Evolutionary conservation across 331 rosid genomes (phyloP).

Genomic region (Saraca asoca): DNA sequence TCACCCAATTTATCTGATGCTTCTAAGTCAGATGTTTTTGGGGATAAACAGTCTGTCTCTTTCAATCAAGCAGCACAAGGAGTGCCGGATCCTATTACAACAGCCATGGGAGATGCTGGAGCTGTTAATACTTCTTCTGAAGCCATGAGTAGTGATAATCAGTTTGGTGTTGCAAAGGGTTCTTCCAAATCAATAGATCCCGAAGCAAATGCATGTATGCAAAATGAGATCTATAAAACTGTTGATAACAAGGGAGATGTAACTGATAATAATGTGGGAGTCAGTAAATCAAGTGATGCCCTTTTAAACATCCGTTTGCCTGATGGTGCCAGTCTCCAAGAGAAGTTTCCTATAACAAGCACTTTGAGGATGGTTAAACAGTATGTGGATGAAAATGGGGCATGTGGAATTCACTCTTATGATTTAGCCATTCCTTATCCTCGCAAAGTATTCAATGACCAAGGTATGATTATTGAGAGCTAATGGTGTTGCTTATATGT

Average conservation of each 20-base stretch:
- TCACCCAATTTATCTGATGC: conserved; percentile 26
- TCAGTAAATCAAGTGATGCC: conserved; percentile 37
- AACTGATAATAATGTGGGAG: not conserved
- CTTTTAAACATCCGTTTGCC: conserved; percentile 57
- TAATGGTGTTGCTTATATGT: not conserved
- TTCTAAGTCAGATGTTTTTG: conserved; percentile 14
- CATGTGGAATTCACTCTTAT: conserved; percentile 40
- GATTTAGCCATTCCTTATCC: conserved; percentile 68
- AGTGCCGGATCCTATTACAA: conserved; percentile 10
- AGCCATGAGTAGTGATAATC: conserved; percentile 14
- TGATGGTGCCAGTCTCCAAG: conserved; percentile 44
- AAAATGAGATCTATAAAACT: conserved; percentile 27
- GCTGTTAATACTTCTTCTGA: conserved; percentile 13
- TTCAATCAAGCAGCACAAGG: conserved; percentile 28
- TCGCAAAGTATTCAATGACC: conserved; percentile 49
- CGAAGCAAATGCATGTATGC: conserved; percentile 29
- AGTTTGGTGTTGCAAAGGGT: conserved; percentile 32
- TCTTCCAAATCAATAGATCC: conserved; percentile 27
- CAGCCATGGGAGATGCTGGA: conserved; percentile 15
- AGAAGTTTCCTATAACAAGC: conserved; percentile 48
- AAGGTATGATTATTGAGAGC: conserved; percentile 38
- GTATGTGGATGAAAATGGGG: conserved; percentile 36
- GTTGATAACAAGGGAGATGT: conserved; percentile 6
- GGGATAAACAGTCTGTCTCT: conserved; percentile 29
- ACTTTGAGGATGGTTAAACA: conserved; percentile 51